Percentiles rank a stretch among this genome's conserved stretches.
Conservation (phyloP, 495 filamentous ascomycete species). For the Aspergillus leporis region DNA sequence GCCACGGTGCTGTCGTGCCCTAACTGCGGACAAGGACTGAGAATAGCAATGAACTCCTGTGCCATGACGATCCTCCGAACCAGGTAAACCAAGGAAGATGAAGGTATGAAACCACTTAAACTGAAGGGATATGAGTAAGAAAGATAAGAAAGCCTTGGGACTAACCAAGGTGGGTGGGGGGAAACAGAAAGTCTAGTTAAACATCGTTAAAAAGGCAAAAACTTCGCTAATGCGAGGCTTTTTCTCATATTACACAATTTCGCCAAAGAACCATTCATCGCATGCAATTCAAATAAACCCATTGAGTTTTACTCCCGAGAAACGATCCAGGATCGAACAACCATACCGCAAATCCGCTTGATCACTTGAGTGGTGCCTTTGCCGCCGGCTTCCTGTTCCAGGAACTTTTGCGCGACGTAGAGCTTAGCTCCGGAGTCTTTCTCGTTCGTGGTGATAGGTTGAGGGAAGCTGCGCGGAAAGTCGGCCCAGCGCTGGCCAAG, state of each 20-base stretch:
- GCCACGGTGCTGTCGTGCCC: conserved; percentile 22
- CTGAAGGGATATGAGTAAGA: conserved; percentile 3
- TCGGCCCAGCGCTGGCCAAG: conserved; percentile 67
- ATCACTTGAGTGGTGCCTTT: conserved; percentile 80
- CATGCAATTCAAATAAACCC: background rate
- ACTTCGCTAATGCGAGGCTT: conserved; percentile 15
- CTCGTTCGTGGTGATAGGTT: conserved; percentile 63
- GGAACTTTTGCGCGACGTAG: conserved; percentile 77
- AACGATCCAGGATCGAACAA: conserved; percentile 56
- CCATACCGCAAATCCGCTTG: conserved; percentile 74
- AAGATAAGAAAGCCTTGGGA: background rate
- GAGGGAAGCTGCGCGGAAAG: conserved; percentile 59
- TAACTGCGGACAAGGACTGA: conserved; percentile 14
- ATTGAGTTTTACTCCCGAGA: conserved; percentile 35
- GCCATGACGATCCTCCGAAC: conserved; percentile 17
- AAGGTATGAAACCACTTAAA: conserved; percentile 7
- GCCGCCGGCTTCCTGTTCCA: conserved; percentile 68
- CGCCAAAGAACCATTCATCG: background rate
- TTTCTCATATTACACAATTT: conserved; percentile 27
- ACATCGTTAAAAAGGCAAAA: conserved; percentile 14
- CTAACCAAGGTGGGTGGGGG: background rate
- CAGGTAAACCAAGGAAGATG: conserved; percentile 7
- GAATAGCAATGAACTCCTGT: conserved; percentile 20
- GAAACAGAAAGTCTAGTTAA: conserved; percentile 20
- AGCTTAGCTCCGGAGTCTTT: conserved; percentile 71